Conservation (phyloP, 768 basidiomycete species). For the Podaxis sp. region DNA sequence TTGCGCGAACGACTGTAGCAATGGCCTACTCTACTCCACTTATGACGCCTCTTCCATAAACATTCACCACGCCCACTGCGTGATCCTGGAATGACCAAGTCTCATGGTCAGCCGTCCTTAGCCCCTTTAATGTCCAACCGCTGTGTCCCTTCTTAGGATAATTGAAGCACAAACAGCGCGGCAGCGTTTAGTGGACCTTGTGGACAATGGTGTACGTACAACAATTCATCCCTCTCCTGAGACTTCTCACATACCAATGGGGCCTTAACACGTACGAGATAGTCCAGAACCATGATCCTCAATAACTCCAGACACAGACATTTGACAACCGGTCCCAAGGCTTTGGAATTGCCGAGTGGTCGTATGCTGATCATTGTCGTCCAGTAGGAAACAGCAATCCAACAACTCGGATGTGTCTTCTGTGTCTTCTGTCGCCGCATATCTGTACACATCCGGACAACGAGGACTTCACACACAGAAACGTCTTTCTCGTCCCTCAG, state of each 20-base stretch:
- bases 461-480: not conserved
- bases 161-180: not conserved
- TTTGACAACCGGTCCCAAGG: slow-evolving; percentile 1
- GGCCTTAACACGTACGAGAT: not conserved
- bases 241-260: slow-evolving; percentile 9
- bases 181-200: not conserved
- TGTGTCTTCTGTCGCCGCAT: slow-evolving; percentile 9
- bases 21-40: slow-evolving; percentile 3
- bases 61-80: not conserved
- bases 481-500: not conserved
- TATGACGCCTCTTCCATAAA: slow-evolving; percentile 6
- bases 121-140: not conserved
- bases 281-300: slow-evolving; percentile 6
- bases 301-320: not conserved
- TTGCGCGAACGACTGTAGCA: not conserved
- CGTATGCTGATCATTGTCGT: not conserved
- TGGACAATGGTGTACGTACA: slow-evolving; percentile 6
- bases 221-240: slow-evolving; percentile 12
- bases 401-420: not conserved
- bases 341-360: not conserved
- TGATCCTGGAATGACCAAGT: slow-evolving; percentile 1
- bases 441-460: slow-evolving; percentile 1
- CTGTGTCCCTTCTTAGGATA: slow-evolving; percentile 5
- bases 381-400: not conserved
- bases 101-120: not conserved